Evolutionary conservation across 2,329 filamentous ascomycete genomes (phyloP).

Genomic region (Rutstroemia sp.): DNA sequence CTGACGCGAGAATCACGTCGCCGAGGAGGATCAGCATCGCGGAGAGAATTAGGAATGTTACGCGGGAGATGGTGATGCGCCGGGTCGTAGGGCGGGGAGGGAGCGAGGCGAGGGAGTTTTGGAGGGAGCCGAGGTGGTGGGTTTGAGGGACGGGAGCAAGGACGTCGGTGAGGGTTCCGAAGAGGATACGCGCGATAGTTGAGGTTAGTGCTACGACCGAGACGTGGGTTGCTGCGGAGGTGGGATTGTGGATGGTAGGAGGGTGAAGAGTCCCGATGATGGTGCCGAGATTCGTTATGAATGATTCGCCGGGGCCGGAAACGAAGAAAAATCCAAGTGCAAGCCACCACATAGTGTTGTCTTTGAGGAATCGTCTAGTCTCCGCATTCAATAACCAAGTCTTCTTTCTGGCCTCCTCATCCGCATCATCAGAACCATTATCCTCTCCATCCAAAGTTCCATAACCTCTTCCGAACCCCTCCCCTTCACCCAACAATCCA

Average conservation of each 20-base stretch:
- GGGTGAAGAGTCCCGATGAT: conserved; percentile 80
- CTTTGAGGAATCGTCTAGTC: conserved; percentile 74
- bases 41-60: conserved; percentile 71
- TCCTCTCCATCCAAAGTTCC: conserved; percentile 44
- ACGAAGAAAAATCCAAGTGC: conserved; percentile 87
- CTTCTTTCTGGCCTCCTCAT: conserved; percentile 61
- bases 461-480: conserved; percentile 61
- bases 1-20: conserved; percentile 70
- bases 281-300: conserved; percentile 95
- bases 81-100: conserved; percentile 22
- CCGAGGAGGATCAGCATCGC: conserved; percentile 67
- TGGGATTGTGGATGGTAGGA: conserved; percentile 44
- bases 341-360: conserved; percentile 94
- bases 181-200: conserved; percentile 82
- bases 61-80: conserved; percentile 60
- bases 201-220: conserved; percentile 87
- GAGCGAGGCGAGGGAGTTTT: conserved; percentile 31
- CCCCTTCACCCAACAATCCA: conserved; percentile 69
- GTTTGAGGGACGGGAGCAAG: conserved; percentile 56
- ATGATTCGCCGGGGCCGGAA: conserved; percentile 74
- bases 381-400: conserved; percentile 87
- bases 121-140: conserved; percentile 22
- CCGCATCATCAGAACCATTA: conserved; percentile 36
- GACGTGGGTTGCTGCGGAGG: conserved; percentile 73
- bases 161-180: conserved; percentile 81